Evolutionary conservation across 129 eudicot species (phyloP).

Genomic region (Flaveria brownii): DNA sequence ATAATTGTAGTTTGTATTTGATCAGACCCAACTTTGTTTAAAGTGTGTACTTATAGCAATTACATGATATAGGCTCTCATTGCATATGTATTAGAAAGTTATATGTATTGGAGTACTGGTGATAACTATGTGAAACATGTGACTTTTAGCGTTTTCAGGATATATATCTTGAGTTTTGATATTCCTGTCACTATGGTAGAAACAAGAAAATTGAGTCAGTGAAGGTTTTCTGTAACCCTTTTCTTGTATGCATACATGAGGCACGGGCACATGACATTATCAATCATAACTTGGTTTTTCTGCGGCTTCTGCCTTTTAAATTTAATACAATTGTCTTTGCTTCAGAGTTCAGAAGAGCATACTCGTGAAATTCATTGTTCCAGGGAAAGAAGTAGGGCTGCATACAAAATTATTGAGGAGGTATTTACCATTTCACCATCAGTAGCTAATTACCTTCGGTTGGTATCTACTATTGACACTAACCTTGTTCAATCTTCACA

Average conservation of each 20-base stretch:
- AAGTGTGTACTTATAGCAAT: not conserved
- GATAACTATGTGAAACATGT: slow-evolving; percentile 15
- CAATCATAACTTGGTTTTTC: not conserved
- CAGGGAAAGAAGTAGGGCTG: slow-evolving; percentile 92
- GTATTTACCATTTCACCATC: slow-evolving; percentile 41
- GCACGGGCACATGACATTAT: slow-evolving; percentile 1
- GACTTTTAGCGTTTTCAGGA: slow-evolving; percentile 13
- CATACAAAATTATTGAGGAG: slow-evolving; percentile 75
- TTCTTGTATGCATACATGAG: slow-evolving; percentile 6
- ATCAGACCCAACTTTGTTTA: not conserved
- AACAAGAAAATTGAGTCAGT: slow-evolving; percentile 3
- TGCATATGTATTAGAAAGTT: not conserved
- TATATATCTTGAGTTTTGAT: slow-evolving; percentile 9
- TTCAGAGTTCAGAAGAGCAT: slow-evolving; percentile 45
- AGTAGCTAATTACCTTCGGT: not conserved
- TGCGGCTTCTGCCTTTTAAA: not conserved
- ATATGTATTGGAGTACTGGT: not conserved
- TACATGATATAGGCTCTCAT: slow-evolving; percentile 7
- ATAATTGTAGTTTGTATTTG: not conserved
- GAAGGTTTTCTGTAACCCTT: not conserved
- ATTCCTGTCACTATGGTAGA: not conserved
- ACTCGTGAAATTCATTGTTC: slow-evolving; percentile 84
- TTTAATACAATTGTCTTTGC: slow-evolving; percentile 8
- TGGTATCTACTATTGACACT: slow-evolving; percentile 10
- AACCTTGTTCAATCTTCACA: not conserved